A percentile compares a stretch with the other conserved stretches of the same genome.
Evolutionary conservation across 2,329 filamentous ascomycete species (phyloP).

Genomic region (Zarea fungicola): DNA sequence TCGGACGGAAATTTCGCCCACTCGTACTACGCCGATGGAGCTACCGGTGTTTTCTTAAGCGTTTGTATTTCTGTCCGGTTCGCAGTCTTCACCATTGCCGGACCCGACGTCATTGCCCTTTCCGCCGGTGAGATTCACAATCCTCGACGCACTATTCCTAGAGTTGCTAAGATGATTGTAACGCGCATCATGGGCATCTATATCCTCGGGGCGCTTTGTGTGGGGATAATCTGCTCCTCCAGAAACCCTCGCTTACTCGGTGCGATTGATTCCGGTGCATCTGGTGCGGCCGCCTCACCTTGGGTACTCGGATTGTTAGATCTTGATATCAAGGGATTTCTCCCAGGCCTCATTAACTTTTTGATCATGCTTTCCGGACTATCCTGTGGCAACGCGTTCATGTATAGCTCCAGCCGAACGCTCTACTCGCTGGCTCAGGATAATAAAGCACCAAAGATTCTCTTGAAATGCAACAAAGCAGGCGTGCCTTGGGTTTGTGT

Average conservation of each 20-base stretch:
- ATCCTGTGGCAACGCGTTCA: conserved; percentile 42
- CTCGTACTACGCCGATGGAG: conserved; percentile 35
- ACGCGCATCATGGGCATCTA: conserved; percentile 69
- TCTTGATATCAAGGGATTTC: conserved; percentile 42
- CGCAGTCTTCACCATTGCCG: conserved; percentile 63
- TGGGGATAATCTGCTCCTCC: conserved; percentile 49
- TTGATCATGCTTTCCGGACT: conserved; percentile 53
- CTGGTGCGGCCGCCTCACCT: conserved; percentile 52
- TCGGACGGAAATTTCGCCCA: conserved; percentile 28
- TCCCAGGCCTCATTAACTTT: conserved; percentile 52
- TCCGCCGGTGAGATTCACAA: conserved; percentile 56
- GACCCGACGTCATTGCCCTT: conserved; percentile 61
- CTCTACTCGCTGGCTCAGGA: conserved; percentile 44
- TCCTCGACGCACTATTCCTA: conserved; percentile 59
- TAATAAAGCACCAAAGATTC: conserved; percentile 38
- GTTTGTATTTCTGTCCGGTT: conserved; percentile 54
- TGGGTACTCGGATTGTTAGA: conserved; percentile 57
- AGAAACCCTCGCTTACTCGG: conserved; percentile 38
- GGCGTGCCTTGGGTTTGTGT: conserved; percentile 56
- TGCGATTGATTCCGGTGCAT: conserved; percentile 38
- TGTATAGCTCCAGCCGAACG: conserved; percentile 41
- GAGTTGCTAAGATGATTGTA: conserved; percentile 68
- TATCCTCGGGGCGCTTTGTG: conserved; percentile 56
- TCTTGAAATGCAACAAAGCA: conserved; percentile 51
- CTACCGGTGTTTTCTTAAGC: conserved; percentile 57